phyloP scores from a whole-genome alignment of 1,284 basidiomycete genomes.

The Quambalaria eucalypti region DNA sequence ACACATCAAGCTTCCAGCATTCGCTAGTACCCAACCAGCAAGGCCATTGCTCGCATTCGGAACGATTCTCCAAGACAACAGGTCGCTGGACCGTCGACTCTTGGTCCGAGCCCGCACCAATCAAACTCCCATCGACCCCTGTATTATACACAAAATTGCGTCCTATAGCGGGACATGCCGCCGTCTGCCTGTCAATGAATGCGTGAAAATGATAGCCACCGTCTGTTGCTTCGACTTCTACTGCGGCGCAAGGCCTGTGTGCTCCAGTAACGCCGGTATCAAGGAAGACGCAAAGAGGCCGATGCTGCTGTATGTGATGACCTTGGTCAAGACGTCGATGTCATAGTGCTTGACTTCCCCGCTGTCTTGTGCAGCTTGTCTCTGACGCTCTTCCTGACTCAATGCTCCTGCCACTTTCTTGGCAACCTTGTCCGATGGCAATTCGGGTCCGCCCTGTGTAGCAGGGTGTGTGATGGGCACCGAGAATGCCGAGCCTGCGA shows the following conservation, averaged over 20 bases:
- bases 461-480: not conserved
- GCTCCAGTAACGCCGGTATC: conserved; percentile 24
- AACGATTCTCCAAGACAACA: too few species aligned
- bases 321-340: conserved; percentile 80
- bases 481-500: not conserved
- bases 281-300: conserved; percentile 53
- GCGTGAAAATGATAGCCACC: not conserved
- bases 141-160: too few species aligned
- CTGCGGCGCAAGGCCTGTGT: conserved; percentile 14
- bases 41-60: too few species aligned
- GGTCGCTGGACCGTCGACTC: too few species aligned
- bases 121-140: too few species aligned
- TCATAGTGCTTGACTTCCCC: conserved; percentile 64
- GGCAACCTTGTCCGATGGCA: conserved; percentile 1
- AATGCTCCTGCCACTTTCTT: not conserved
- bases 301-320: conserved; percentile 81
- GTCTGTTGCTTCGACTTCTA: not conserved
- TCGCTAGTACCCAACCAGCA: too few species aligned
- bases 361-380: conserved; percentile 13
- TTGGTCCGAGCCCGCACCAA: too few species aligned
- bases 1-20: too few species aligned
- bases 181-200: not conserved
- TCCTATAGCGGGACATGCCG: not conserved
- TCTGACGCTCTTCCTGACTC: not conserved
- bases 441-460: not conserved